Conservation (phyloP, 2,329 filamentous ascomycete species). For the Colletotrichum graminicola region DNA sequence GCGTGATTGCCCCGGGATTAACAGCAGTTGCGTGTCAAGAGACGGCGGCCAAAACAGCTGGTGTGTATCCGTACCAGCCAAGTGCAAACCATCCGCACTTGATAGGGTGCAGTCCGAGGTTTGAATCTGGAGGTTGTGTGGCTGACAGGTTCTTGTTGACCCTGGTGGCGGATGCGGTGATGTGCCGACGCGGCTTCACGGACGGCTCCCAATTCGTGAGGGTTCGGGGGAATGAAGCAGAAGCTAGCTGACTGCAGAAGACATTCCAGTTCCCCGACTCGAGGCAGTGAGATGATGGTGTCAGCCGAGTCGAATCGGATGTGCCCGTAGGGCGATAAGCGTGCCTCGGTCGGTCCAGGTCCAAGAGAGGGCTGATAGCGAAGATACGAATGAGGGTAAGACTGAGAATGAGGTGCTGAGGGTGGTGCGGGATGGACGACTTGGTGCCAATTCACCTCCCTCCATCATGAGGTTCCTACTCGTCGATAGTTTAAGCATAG, state of each 20-base stretch:
- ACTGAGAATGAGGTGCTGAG: conserved; percentile 1
- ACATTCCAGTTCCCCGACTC: background rate
- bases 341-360: conserved; percentile 20
- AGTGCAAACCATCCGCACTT: background rate
- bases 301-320: background rate
- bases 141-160: conserved; percentile 15
- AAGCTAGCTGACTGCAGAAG: conserved; percentile 4
- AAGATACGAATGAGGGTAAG: conserved; percentile 27
- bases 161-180: conserved; percentile 13
- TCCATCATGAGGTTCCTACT: background rate
- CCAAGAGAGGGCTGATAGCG: conserved; percentile 16
- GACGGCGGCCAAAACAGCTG: conserved; percentile 17
- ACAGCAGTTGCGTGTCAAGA: conserved; percentile 22
- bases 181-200: conserved; percentile 32
- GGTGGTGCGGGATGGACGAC: conserved; percentile 8
- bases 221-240: background rate
- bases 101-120: conserved; percentile 18
- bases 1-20: background rate
- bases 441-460: background rate
- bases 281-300: conserved; percentile 16
- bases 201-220: conserved; percentile 32
- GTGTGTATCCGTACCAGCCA: background rate
- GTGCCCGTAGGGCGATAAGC: conserved; percentile 10
- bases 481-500: background rate
- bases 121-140: conserved; percentile 24